Evolutionary conservation across 2,329 filamentous ascomycete species (phyloP).

Genomic region (Pestalotiopsis sp.): DNA sequence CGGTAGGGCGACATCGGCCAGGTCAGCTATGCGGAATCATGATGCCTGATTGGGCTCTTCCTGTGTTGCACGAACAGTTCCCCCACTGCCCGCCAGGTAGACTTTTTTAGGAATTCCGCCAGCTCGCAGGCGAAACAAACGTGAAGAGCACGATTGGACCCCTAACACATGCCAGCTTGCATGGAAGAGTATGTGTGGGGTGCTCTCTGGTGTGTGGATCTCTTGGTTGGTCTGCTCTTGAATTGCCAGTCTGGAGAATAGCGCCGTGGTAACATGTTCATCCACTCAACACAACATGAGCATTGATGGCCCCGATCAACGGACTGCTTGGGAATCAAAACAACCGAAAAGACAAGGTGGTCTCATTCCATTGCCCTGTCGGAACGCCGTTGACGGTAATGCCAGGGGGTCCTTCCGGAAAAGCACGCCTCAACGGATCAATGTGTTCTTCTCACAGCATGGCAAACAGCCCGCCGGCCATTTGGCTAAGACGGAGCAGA

Average conservation of each 20-base stretch:
- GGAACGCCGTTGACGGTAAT: neutral
- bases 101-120: neutral
- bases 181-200: neutral
- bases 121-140: neutral
- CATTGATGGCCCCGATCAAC: neutral
- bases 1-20: constrained; percentile 10
- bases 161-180: constrained; percentile 1
- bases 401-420: neutral
- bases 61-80: neutral
- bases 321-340: neutral
- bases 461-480: neutral
- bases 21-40: constrained; percentile 6
- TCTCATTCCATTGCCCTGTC: neutral
- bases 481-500: neutral
- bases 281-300: neutral
- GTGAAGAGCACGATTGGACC: neutral
- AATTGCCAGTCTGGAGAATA: neutral
- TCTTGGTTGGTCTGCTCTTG: neutral
- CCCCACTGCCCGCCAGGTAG: neutral
- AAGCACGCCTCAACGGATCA: neutral
- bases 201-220: neutral
- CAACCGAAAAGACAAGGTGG: neutral
- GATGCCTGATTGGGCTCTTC: constrained; percentile 1
- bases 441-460: neutral
- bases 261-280: neutral